These are phyloP conservation scores for Wickerhamomyces chaumierensis DNA, from an alignment of 805 yeast species.

Conservation along the genomic window DNA sequence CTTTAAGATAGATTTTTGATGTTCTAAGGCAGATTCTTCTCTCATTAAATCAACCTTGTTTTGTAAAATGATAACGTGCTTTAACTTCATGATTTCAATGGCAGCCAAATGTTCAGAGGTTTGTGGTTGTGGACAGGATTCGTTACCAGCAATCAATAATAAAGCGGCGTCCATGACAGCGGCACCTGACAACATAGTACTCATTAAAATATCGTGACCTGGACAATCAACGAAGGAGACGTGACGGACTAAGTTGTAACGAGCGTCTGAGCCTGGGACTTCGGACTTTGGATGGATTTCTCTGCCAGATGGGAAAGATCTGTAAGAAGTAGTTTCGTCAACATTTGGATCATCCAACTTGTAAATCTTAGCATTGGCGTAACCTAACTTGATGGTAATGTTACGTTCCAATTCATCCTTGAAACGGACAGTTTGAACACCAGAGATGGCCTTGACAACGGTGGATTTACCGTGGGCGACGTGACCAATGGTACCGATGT, in stretches of 20 bases:
- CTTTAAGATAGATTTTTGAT: slow-evolving; percentile 81
- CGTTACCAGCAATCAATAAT: slow-evolving; percentile 93
- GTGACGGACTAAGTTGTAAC: slow-evolving; percentile 86
- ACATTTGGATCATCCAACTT: slow-evolving; percentile 78
- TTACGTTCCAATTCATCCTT: slow-evolving; percentile 98
- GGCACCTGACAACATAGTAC: slow-evolving; percentile 99
- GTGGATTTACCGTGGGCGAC: slow-evolving; percentile 95
- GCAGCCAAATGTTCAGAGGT: slow-evolving; percentile 99
- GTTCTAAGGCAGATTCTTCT: slow-evolving; percentile 93
- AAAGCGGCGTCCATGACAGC: slow-evolving; percentile 99
- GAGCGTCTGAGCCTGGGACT: slow-evolving; percentile 78
- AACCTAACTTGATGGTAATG: slow-evolving; percentile 96
- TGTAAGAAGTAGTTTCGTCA: slow-evolving; percentile 91
- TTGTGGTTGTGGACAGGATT: slow-evolving; percentile 99
- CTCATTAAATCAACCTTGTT: slow-evolving; percentile 98
- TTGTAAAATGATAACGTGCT: slow-evolving; percentile 91
- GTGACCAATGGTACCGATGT: slow-evolving; percentile 95
- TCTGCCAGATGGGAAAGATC: slow-evolving; percentile 87
- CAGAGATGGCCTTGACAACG: slow-evolving; percentile 92
- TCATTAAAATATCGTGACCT: slow-evolving; percentile 99
- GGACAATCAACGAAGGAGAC: slow-evolving; percentile 99
- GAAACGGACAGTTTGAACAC: slow-evolving; percentile 98
- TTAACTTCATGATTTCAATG: slow-evolving; percentile 96
- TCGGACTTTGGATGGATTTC: slow-evolving; percentile 91
- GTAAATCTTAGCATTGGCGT: slow-evolving; percentile 97